Conservation (phyloP, 108 stramenopile species). For the Cyclotella cryptica region DNA sequence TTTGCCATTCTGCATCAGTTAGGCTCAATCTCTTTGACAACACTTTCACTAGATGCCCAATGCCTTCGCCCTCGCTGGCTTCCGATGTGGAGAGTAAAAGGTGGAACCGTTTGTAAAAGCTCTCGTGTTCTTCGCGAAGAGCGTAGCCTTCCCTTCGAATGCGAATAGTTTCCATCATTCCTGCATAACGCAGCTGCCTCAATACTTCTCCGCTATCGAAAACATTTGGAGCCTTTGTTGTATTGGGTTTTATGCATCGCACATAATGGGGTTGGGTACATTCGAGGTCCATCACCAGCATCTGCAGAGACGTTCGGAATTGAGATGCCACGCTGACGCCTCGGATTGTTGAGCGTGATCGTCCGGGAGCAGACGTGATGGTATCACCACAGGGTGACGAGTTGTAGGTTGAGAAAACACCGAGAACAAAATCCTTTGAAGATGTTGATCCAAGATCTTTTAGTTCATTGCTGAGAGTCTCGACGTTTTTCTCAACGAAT, state of each 20-base stretch:
- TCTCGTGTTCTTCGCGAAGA: slow-evolving; percentile 88
- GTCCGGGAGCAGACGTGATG: slow-evolving; percentile 33
- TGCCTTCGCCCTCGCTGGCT: slow-evolving; percentile 64
- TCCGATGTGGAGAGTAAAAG: slow-evolving; percentile 74
- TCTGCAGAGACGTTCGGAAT: slow-evolving; percentile 83
- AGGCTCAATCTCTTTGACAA: slow-evolving; percentile 79
- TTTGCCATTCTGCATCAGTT: slow-evolving; percentile 91
- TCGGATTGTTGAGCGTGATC: slow-evolving; percentile 72
- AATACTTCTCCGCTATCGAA: slow-evolving; percentile 86
- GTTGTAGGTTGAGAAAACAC: slow-evolving; percentile 56
- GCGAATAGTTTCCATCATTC: slow-evolving; percentile 98
- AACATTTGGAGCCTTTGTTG: slow-evolving; percentile 65
- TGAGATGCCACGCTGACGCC: slow-evolving; percentile 90
- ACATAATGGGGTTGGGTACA: slow-evolving; percentile 91
- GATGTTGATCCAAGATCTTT: slow-evolving; percentile 76
- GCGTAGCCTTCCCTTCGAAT: slow-evolving; percentile 95
- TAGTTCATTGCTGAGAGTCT: slow-evolving; percentile 88
- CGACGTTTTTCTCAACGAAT: slow-evolving; percentile 95
- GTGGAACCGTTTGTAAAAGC: slow-evolving; percentile 85
- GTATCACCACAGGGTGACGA: slow-evolving; percentile 21
- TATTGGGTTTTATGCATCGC: slow-evolving; percentile 94
- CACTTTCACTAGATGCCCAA: slow-evolving; percentile 74
- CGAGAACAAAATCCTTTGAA: slow-evolving; percentile 50
- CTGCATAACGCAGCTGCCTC: slow-evolving; percentile 95
- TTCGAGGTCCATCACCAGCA: slow-evolving; percentile 85